Evolutionary conservation across 164 flowering plant species (phyloP), one percentile per base, ranked within the genome.

Genomic region (Vitis rotundifolia): DNA sequence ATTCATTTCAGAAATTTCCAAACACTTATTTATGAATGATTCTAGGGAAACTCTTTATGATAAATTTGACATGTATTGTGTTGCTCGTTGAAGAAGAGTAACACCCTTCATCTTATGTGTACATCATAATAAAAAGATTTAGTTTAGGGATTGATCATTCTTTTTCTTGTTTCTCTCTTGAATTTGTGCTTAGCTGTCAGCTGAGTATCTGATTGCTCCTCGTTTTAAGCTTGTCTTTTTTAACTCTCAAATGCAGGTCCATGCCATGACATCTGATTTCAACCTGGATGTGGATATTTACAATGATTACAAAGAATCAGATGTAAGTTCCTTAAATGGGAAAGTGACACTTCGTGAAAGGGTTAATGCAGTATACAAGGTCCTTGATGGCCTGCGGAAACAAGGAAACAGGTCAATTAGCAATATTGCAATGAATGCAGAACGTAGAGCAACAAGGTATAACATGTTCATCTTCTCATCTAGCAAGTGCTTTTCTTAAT

Each of bases 191-290:
- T 37, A 37, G 44, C 26, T 22, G 59, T 58, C 11, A 13, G 61
- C 61, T 58, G 18, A 58, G 0, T 5, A 16, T 15, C 61, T 3
- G 13, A 58, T 3, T 22, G 6, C 22, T 15, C 22, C 22, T 58
- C 11, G 16, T 58, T 3, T 15, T 19, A 15, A 58, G 22, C 1
- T 22, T 12, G 15, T 14, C 8, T 19, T 9, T 3, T 44, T 29
- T 7, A 3, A 12, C 11, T n/a, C 28, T 44, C 14, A 5, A 14
- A 3, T 62, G 73, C 75, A 72, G 79, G 75, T 63, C 48, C 14
- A 47, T 74, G 58, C 49, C 64, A 83, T 83, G 92, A 71, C 84
- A 13, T 64, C 83, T 15, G 82, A 82, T 59, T 63, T 66, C 53
- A 80, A 76, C 73, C 53, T 73, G 49, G 78, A 84, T 63, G 65